Base-by-base conservation (phyloP, 2,329 filamentous ascomycete genomes). In the Pseudocercospora macadamiae region DNA sequence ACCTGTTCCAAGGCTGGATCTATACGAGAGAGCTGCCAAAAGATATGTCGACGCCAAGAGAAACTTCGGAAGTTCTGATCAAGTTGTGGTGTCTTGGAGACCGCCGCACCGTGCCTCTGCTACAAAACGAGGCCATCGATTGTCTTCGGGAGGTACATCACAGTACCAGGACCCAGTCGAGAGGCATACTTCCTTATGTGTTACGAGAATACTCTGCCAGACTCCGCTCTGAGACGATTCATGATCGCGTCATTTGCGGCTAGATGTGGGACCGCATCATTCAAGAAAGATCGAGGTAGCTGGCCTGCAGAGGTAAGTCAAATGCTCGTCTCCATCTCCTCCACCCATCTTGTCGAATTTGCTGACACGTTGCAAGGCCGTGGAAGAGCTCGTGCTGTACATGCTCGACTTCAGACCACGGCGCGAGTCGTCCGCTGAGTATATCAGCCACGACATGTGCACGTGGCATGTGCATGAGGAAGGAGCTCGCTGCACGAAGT, bases 1-100 rank as follows among this genome's bases (percentile, higher is more conserved):
- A 55, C 5, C 8, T 21, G 3, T 64, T 64, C 34, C 30, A 56
- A 1, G 19, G 44, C 16, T 64, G 60, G 59, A 23, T 62, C 2
- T 64, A 66, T 48, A 55, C 54, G 7, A 36, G 32, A 36, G 32
- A 36, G 10, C 32, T 36, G 16, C 32, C 32, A 36, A 36, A 36
- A 6, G 32, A 36, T 2, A 7, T n/a, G 2, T 36, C 32, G 16
- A 36, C 42, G 59, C 16, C 47, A 26, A 3, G n/a, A n/a, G n/a
- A n/a, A n/a, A n/a, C n/a, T n/a, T n/a, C n/a, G n/a, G n/a, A n/a
- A n/a, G n/a, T n/a, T n/a, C 26, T 54, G 3, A 25, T 51, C 26
- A 51, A 51, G n/a, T 21, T 53, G 21, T 53, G 49, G 49, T 53
- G 32, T 30, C 25, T 53, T 23, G 49, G 28, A 53, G 49, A 53